Evolutionary conservation across 2,329 filamentous ascomycete genomes (phyloP).

Genomic region (Bipolaris gigantea): DNA sequence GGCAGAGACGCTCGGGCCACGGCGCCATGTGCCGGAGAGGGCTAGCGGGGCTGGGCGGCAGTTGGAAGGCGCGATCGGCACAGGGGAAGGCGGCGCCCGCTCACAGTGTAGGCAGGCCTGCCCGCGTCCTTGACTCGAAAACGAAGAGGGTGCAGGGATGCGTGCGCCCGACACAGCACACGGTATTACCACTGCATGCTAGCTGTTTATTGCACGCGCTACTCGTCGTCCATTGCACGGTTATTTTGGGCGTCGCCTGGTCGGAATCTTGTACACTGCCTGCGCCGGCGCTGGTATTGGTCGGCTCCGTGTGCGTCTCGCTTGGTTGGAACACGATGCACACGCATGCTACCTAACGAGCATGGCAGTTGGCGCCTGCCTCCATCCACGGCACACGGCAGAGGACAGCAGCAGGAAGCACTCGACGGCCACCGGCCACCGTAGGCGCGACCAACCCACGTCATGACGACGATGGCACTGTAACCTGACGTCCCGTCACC

Average conservation of each 20-base stretch:
- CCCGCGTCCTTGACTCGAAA: slow-evolving; percentile 16
- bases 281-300: too few species aligned
- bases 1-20: slow-evolving; percentile 21
- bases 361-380: too few species aligned
- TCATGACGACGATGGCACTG: too few species aligned
- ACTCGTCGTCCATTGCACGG: slow-evolving; percentile 1
- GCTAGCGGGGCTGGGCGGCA: slow-evolving; percentile 9
- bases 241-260: slow-evolving; percentile 24
- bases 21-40: not conserved
- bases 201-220: slow-evolving; percentile 5
- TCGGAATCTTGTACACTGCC: too few species aligned
- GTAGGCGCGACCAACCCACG: not conserved
- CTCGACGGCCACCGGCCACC: too few species aligned
- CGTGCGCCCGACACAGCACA: slow-evolving; percentile 8
- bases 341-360: too few species aligned
- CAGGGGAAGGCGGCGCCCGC: slow-evolving; percentile 18
- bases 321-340: too few species aligned
- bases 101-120: slow-evolving; percentile 19
- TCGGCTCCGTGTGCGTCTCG: not conserved
- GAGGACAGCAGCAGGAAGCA: too few species aligned
- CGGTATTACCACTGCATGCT: slow-evolving; percentile 5
- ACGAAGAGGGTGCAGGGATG: slow-evolving; percentile 9
- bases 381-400: too few species aligned
- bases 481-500: not conserved
- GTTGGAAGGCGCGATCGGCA: slow-evolving; percentile 23